Evolutionary conservation across 139 green algal genomes (phyloP), one percentile per base, ranked within the genome.

Genomic region (Chlamydomonas incerta): DNA sequence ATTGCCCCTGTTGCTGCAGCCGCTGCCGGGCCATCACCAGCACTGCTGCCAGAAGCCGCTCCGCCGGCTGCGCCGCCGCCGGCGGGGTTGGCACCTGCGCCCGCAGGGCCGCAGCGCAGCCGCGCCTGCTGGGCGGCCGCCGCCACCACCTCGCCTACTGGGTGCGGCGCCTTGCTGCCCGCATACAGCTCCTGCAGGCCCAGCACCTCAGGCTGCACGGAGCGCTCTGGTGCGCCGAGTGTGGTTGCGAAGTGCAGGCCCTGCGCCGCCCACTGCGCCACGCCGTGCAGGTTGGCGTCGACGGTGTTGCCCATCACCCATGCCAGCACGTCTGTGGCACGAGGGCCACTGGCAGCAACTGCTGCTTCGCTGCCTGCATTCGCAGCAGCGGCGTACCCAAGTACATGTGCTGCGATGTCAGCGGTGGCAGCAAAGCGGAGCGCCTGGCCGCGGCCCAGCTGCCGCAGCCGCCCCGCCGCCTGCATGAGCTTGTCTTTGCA

Each of bases 401-500:
- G n/a, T n/a, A n/a, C n/a, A n/a, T n/a, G n/a, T n/a, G 28, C 81
- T 0, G 66, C 35, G 14, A 90, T 34, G 26, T 91, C 88, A 0
- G 21, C 15, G 0, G 79, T 69, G 55, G 66, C 86, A 1, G 82
- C 83, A 9, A 90, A 41, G 58, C 65, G 46, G 58, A 93, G 83
- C 17, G 28, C 70, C 84, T 91, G 83, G n/a, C 90, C 15, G 67
- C 87, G 28, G 87, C 90, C 31, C 72, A 92, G 81, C 80, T 88
- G 75, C 46, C 85, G 70, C 87, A 92, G 57, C 26, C 84, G 70
- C 2, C 76, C 88, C 13, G 88, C 89, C 23, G 82, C 90, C 86
- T 90, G 80, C 73, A 75, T 93, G 2, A 93, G 80, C 88, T 93
- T 91, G 69, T 93, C 88, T 62, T 92, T 91, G 80, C 67, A 79